Conservation (phyloP, 768 basidiomycete species). For the Pisolithus sp. region DNA sequence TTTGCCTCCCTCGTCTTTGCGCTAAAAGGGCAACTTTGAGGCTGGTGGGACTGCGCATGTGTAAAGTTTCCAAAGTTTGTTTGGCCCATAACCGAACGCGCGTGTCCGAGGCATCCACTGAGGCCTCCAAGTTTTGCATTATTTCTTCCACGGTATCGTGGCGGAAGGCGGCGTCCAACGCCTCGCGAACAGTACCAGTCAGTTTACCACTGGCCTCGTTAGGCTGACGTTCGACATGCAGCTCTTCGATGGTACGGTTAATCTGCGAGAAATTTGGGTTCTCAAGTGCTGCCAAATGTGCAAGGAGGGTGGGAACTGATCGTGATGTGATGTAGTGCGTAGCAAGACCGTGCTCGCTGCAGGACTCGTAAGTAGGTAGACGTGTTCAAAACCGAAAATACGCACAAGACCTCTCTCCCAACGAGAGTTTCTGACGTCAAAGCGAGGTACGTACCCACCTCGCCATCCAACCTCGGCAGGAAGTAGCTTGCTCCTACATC, state of each 20-base stretch:
- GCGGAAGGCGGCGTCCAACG: conserved; percentile 76
- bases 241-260: conserved; percentile 65
- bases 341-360: conserved; percentile 85
- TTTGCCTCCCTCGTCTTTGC: conserved; percentile 59
- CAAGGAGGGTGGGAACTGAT: conserved; percentile 63
- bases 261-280: conserved; percentile 39
- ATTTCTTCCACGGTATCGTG: conserved; percentile 69
- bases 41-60: conserved; percentile 82
- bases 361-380: conserved; percentile 6
- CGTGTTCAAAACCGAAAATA: conserved; percentile 9
- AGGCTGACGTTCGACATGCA: conserved; percentile 49
- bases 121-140: conserved; percentile 42
- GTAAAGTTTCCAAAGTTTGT: conserved; percentile 55
- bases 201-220: conserved; percentile 49
- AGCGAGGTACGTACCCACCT: conserved; percentile 90
- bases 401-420: conserved; percentile 86
- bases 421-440: conserved; percentile 67
- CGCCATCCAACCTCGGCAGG: conserved; percentile 83
- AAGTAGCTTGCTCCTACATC: conserved; percentile 93
- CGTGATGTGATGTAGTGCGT: conserved; percentile 87
- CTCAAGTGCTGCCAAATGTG: conserved; percentile 49
- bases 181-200: conserved; percentile 58
- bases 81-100: conserved; percentile 68
- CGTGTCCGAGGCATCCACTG: conserved; percentile 34
- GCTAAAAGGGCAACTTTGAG: conserved; percentile 84